Percentiles rank a stretch among this genome's conserved stretches.
Evolutionary conservation across 2,329 filamentous ascomycete genomes (phyloP).

Genomic region (Aspergillus vadensis): DNA sequence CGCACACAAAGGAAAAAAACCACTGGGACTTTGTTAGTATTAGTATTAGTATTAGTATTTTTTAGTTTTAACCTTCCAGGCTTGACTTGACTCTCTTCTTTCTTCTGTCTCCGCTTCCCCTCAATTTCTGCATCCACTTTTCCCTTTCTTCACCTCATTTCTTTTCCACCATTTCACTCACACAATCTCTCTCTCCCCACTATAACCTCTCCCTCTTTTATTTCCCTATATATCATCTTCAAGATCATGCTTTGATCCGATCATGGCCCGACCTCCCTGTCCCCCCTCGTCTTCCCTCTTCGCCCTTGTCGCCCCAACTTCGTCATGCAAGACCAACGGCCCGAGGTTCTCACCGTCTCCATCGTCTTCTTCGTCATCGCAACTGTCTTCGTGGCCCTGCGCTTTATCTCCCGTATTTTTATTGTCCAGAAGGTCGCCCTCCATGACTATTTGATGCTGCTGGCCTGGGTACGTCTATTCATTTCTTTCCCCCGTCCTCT

Average conservation of each 20-base stretch:
- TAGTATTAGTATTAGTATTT: too few species aligned
- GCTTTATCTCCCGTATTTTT: conserved; percentile 70
- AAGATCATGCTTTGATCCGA: conserved; percentile 1
- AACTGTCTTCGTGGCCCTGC: conserved; percentile 72
- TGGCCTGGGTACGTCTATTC: conserved; percentile 66
- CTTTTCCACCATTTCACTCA: background rate
- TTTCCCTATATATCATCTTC: background rate
- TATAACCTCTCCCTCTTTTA: conserved; percentile 1
- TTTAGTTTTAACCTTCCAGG: too few species aligned
- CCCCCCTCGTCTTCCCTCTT: conserved; percentile 2
- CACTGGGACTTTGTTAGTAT: background rate
- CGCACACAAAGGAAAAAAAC: background rate
- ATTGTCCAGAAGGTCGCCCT: conserved; percentile 71
- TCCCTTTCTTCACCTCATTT: conserved; percentile 6
- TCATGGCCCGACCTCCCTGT: background rate
- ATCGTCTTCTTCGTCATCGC: conserved; percentile 61
- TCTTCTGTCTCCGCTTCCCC: background rate
- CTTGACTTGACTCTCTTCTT: too few species aligned
- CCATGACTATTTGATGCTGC: conserved; percentile 80
- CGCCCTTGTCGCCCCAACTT: conserved; percentile 4
- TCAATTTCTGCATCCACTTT: conserved; percentile 1
- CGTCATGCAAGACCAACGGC: conserved; percentile 39
- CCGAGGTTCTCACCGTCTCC: conserved; percentile 46
- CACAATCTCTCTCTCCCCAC: background rate
- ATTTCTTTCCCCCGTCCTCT: background rate